phyloP scores from a whole-genome alignment of 257 asterid species.

The Plectranthus barbatus region DNA sequence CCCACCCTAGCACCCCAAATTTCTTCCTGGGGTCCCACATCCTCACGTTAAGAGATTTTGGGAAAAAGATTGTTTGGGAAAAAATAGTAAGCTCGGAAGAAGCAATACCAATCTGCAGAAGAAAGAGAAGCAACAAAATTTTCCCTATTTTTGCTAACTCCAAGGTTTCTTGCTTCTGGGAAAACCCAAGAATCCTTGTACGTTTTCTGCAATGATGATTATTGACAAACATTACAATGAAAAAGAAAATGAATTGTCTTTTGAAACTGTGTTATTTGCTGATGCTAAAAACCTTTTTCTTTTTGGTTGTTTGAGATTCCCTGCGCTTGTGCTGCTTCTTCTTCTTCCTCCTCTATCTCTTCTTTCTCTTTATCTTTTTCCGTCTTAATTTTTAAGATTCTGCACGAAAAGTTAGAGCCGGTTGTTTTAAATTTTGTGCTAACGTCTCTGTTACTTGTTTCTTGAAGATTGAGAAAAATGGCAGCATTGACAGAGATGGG shows the following conservation, averaged over 20 bases:
- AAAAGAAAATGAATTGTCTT: neutral
- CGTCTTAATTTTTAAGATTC: neutral
- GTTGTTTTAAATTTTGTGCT: neutral
- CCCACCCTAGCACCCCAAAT: constrained; percentile 8
- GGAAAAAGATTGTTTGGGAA: constrained; percentile 19
- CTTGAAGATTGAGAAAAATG: constrained; percentile 15
- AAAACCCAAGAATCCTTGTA: neutral
- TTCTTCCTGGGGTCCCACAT: constrained; percentile 21
- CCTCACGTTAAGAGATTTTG: constrained; percentile 17
- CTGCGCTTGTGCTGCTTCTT: neutral
- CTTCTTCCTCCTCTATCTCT: neutral
- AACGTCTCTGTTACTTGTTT: constrained; percentile 4
- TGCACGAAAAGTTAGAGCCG: neutral
- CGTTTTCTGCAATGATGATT: constrained; percentile 10
- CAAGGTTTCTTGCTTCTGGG: constrained; percentile 16
- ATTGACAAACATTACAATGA: neutral
- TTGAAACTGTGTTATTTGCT: neutral
- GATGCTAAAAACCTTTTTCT: neutral
- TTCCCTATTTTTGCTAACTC: constrained; percentile 14
- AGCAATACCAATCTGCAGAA: constrained; percentile 26
- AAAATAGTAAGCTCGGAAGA: constrained; percentile 14
- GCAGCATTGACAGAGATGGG: constrained; percentile 11
- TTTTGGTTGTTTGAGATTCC: constrained; percentile 7
- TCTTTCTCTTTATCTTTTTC: neutral
- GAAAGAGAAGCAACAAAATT: constrained; percentile 13